Percentiles rank a stretch among this genome's conserved stretches.
Evolutionary conservation across 192 early-diverging fungal species (phyloP).

Genomic region (Backusella australiensis): DNA sequence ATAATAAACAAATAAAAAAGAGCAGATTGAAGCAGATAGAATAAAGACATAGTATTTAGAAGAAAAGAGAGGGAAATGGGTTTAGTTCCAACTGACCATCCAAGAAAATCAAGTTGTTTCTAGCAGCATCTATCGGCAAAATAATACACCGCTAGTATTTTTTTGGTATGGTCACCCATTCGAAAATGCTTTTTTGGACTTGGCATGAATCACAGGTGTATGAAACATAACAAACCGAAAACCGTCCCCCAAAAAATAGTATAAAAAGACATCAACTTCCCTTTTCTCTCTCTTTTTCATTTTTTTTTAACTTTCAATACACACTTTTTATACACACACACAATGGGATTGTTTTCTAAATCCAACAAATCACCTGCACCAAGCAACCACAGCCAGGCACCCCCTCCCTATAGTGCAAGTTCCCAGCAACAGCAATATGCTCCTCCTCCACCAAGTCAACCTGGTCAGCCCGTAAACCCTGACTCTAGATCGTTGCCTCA

Average conservation of each 20-base stretch:
- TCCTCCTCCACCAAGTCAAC: conserved; percentile 18
- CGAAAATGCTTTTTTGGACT: background rate
- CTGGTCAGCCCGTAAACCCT: conserved; percentile 14
- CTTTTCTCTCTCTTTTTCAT: background rate
- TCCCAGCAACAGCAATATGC: background rate
- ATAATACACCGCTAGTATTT: background rate
- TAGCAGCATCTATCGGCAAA: background rate
- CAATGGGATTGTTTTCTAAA: conserved; percentile 32
- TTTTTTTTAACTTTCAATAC: background rate
- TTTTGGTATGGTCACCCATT: background rate
- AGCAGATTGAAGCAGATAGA: background rate
- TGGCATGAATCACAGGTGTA: background rate
- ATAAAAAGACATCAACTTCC: background rate
- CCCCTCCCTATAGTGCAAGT: background rate
- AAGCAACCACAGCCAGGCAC: background rate
- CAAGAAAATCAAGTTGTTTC: background rate
- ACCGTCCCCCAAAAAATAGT: background rate
- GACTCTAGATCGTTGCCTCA: conserved; percentile 24
- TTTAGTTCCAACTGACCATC: background rate
- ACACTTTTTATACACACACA: background rate
- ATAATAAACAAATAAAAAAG: background rate
- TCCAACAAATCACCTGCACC: background rate
- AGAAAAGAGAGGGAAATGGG: background rate
- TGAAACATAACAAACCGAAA: background rate
- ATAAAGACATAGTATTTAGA: background rate